These are phyloP conservation scores for Kalmanozyma brasiliensis DNA, from an alignment of 1,284 basidiomycete genomes.

Conservation along the genomic window DNA sequence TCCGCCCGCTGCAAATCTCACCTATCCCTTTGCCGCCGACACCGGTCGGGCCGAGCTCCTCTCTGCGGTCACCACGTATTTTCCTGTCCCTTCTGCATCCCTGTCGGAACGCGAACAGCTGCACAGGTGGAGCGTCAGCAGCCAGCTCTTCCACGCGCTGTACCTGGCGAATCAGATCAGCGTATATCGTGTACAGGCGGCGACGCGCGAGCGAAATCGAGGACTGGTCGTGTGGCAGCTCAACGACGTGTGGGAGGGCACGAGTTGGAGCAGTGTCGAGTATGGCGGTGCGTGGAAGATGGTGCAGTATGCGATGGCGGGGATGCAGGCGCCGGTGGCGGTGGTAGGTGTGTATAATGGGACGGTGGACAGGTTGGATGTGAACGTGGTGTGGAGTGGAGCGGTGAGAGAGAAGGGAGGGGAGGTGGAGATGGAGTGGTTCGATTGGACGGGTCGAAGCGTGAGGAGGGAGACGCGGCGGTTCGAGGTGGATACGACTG, in stretches of 20 bases:
- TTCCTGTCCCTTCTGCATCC: constrained; percentile 12
- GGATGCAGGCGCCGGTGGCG: constrained; percentile 71
- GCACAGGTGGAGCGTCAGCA: constrained; percentile 37
- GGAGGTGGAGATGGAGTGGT: constrained; percentile 17
- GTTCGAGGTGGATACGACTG: background rate
- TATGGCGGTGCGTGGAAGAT: constrained; percentile 76
- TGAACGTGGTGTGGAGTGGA: constrained; percentile 68
- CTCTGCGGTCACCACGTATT: constrained; percentile 71
- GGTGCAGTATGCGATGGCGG: constrained; percentile 70
- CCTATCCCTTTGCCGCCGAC: constrained; percentile 73
- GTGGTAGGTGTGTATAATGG: constrained; percentile 72
- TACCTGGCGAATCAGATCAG: constrained; percentile 72
- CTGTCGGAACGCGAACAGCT: constrained; percentile 9
- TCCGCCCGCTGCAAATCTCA: constrained; percentile 73
- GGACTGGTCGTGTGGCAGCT: constrained; percentile 76
- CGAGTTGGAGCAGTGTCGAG: constrained; percentile 75
- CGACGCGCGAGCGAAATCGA: constrained; percentile 75
- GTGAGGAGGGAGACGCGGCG: background rate
- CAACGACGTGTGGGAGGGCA: constrained; percentile 77
- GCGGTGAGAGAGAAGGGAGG: background rate
- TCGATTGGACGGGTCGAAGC: background rate
- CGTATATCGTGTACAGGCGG: constrained; percentile 75
- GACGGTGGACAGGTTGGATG: constrained; percentile 72
- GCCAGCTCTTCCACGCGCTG: constrained; percentile 44
- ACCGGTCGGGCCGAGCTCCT: constrained; percentile 74